Evolutionary conservation across 495 filamentous ascomycete species (phyloP), one percentile per base, ranked within the genome.

Genomic region (Amphirosellinia nigrospora): DNA sequence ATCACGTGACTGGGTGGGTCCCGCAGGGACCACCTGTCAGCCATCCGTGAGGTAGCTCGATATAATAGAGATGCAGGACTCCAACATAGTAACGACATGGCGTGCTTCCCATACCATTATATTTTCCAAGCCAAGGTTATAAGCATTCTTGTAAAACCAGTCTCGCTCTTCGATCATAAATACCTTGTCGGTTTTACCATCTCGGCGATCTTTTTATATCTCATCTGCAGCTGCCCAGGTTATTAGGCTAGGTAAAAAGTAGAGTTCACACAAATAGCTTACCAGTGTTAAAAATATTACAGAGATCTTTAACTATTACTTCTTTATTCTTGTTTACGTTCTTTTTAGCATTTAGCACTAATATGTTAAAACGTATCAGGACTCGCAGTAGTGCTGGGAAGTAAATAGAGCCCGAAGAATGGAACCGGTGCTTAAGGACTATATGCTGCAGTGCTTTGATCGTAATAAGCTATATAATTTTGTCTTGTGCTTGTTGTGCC

Each of bases 141-240:
- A 97, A 8, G 88, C 87, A 71, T 90, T 94, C 64, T 88, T 87
- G 56, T 88, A 89, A 78, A 96, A 93, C 93, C 93, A 96, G 75
- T 95, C 85, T 3, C 95, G 81, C 69, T 96, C 93, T 32, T 80
- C 79, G 26, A 84, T 55, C 1, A 81, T 86, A 77, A 92, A 91
- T 16, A 86, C 69, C 32, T 76, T 77, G 39, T 75, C 66, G 73
- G 78, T 68, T 32, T 75, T 68, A 58, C 70, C 41, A 66, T 78
- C 70, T 23, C 72, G 59, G 71, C 72, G 80, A 60, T 77, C 74
- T 74, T 79, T 83, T 79, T 78, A 82, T 77, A 82, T 85, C 9
- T 81, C 79, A 6, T 79, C 71, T 9, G 86, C 85, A 73, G 80
- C 80, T 84, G 71, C 34, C 68, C n/a, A 19, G 32, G 52, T 38